Percentiles rank a stretch among this genome's conserved stretches.
Conservation (phyloP, 768 basidiomycete genomes). For the Crassisporium funariophilum region DNA sequence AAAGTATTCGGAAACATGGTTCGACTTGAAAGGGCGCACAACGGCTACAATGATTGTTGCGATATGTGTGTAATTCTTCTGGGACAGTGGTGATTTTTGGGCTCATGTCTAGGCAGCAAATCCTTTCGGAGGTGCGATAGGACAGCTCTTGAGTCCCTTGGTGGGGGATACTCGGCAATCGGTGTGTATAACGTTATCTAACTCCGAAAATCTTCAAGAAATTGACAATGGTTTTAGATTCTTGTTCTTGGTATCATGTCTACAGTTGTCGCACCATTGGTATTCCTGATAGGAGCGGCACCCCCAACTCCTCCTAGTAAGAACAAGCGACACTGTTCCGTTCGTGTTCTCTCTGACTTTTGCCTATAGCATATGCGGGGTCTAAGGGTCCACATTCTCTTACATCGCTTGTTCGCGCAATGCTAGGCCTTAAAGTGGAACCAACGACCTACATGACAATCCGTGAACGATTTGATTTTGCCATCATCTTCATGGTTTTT, state of each 20-base stretch:
- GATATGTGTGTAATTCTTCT: conserved; percentile 37
- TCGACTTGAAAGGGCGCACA: conserved; percentile 71
- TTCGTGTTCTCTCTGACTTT: conserved; percentile 6
- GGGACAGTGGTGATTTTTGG: not conserved
- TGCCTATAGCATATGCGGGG: conserved; percentile 55
- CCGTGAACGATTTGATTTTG: conserved; percentile 73
- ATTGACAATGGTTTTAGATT: conserved; percentile 42
- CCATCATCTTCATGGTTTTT: conserved; percentile 59
- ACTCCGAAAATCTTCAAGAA: not conserved
- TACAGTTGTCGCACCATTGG: conserved; percentile 59
- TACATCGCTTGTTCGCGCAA: conserved; percentile 51
- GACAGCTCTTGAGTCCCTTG: conserved; percentile 71
- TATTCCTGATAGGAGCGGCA: conserved; percentile 56
- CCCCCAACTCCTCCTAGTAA: conserved; percentile 83
- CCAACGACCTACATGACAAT: conserved; percentile 57
- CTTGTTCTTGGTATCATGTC: conserved; percentile 72
- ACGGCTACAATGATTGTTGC: conserved; percentile 70
- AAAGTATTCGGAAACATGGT: conserved; percentile 84
- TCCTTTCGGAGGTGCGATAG: conserved; percentile 73
- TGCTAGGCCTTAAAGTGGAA: conserved; percentile 46
- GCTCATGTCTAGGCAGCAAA: conserved; percentile 50
- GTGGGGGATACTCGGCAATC: conserved; percentile 56
- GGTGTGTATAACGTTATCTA: conserved; percentile 41
- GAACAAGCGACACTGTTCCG: conserved; percentile 14
- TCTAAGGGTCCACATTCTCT: conserved; percentile 61